Evolutionary conservation across 176 grass and related monocot species (phyloP), one percentile per base, ranked within the genome.

Genomic region (Areca catechu): DNA sequence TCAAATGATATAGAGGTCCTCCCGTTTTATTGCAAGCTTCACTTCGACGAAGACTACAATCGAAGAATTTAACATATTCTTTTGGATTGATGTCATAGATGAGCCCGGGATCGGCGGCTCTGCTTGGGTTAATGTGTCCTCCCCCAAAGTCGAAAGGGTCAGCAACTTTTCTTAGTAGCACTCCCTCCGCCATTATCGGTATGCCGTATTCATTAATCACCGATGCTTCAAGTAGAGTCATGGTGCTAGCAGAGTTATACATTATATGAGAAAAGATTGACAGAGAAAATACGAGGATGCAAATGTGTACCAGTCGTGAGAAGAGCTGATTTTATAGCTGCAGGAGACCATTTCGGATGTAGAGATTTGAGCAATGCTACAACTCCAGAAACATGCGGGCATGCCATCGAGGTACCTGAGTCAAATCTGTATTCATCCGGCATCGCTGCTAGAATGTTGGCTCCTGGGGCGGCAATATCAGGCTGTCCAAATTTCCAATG

Each of bases 101-200:
- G 1, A 90, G 71, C 20, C 82, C 87, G 1, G 78, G 86, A 85
- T 85, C 67, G 3, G 49, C 63, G 4, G 82, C 82, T 4, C 37
- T 55, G 47, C 60, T 54, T 3, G 76, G 75, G 49, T 86, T 58
- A 1, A 91, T 20, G 21, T 82, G 74, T 1, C 87, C 82, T 17
- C 79, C 82, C 24, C 87, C 87, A 16, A 83, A 85, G 62, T 90
- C 86, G 6, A 91, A 91, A 47, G 87, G 78, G 56, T 90, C 72
- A 2, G 75, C 82, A 1, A 71, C 58, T 60, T 90, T 90, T 48
- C 56, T 79, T 34, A 72, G 67, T 29, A 16, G n/a, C n/a, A n/a
- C 61, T 28, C 49, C 66, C 61, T 79, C 71, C 1, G 82, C 78
- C 67, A 62, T 16, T 57, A 90, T 65, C 4, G 53, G 75, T 10